A percentile compares a stretch with the other conserved stretches of the same genome.
Conservation (phyloP, 495 filamentous ascomycete genomes). For the Penicillium simplicissimum region DNA sequence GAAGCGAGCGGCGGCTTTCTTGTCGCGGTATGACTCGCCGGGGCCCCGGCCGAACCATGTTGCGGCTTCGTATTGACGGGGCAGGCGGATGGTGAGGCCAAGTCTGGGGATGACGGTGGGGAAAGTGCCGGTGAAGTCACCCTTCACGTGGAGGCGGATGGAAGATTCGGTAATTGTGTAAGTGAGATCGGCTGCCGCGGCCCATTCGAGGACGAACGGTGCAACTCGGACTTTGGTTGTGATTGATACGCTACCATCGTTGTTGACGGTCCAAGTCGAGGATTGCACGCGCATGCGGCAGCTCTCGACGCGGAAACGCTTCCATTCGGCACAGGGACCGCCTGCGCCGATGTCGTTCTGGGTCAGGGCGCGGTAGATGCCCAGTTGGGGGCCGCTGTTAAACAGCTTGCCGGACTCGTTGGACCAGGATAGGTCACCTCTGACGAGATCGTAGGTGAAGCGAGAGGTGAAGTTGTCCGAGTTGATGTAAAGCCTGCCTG, state of each 20-base stretch:
- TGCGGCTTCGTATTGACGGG: conserved; percentile 37
- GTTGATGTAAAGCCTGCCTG: conserved; percentile 8
- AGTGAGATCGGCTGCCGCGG: conserved; percentile 42
- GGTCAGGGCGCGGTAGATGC: conserved; percentile 40
- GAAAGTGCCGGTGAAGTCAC: conserved; percentile 49
- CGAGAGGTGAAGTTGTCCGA: conserved; percentile 12
- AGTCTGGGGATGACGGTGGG: conserved; percentile 58
- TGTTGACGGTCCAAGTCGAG: conserved; percentile 35
- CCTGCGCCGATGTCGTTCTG: conserved; percentile 58
- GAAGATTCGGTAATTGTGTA: conserved; percentile 48
- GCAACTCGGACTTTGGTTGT: conserved; percentile 49
- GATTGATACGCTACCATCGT: conserved; percentile 10
- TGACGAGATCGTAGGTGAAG: conserved; percentile 24
- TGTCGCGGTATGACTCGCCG: conserved; percentile 64
- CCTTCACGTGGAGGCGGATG: conserved; percentile 41
- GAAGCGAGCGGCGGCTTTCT: conserved; percentile 52
- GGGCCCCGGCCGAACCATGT: conserved; percentile 64
- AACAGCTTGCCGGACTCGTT: conserved; percentile 15
- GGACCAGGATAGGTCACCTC: conserved; percentile 24
- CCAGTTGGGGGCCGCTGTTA: conserved; percentile 24
- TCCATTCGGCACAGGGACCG: conserved; percentile 28
- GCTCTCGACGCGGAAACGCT: conserved; percentile 34
- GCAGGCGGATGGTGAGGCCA: conserved; percentile 52
- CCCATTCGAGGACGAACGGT: conserved; percentile 56
- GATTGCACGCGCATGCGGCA: conserved; percentile 44